Percentiles rank a stretch among this genome's conserved stretches.
These are phyloP conservation scores for Hansenula lynferdii DNA, from an alignment of 1,139 yeast species.

Conservation along the genomic window DNA sequence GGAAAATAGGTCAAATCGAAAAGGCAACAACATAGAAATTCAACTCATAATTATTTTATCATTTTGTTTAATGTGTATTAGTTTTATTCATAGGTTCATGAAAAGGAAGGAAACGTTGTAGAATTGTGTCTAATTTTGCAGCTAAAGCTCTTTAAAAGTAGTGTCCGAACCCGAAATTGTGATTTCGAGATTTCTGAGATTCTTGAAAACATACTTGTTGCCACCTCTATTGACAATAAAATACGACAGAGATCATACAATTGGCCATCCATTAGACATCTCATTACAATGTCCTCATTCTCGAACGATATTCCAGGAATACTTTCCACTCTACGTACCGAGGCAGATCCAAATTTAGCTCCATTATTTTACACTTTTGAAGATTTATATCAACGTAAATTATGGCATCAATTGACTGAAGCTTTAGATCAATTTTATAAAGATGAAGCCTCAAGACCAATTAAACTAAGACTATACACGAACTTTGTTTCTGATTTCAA, in stretches of 20 bases:
- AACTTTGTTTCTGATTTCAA: conserved; percentile 65
- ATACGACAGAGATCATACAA: no score
- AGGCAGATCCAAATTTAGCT: conserved; percentile 61
- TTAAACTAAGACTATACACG: conserved; percentile 65
- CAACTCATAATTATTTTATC: background rate
- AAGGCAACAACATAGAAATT: background rate
- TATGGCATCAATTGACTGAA: conserved; percentile 76
- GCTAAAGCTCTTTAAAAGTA: no score
- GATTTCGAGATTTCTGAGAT: no score
- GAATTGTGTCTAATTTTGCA: no score
- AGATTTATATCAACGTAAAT: conserved; percentile 81
- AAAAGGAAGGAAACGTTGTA: background rate
- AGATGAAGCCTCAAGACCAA: conserved; percentile 42
- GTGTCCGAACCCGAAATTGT: no score
- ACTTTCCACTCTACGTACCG: conserved; percentile 51
- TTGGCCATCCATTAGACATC: background rate
- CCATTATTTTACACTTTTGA: conserved; percentile 72
- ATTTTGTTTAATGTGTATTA: conserved; percentile 2
- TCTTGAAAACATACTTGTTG: conserved; percentile 1
- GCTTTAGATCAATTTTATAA: conserved; percentile 57
- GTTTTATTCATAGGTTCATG: background rate
- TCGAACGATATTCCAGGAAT: conserved; percentile 20
- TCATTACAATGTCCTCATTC: conserved; percentile 5
- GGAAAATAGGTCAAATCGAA: background rate
- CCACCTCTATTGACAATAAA: no score